A percentile compares a stretch with the other conserved stretches of the same genome.
These are phyloP conservation scores for Saturnispora mendoncae DNA, from an alignment of 805 yeast genomes.

Conservation along the genomic window DNA sequence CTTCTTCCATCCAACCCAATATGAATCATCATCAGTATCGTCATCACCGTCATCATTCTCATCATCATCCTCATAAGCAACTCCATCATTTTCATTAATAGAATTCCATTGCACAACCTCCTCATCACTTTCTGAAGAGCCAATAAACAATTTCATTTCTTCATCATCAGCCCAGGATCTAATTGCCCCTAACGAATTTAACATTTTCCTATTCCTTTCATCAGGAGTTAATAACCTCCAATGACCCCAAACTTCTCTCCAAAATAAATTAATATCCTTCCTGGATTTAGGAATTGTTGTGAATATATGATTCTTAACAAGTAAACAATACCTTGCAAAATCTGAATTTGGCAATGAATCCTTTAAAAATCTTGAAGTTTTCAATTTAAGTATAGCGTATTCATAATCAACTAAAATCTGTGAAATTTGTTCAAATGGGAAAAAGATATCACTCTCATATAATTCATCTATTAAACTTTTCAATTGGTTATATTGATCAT, in stretches of 20 bases:
- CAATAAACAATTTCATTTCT: constrained; percentile 19
- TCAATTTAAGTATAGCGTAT: constrained; percentile 3
- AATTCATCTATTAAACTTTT: constrained; percentile 8
- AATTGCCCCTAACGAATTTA: constrained; percentile 12
- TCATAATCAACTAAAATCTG: constrained; percentile 8
- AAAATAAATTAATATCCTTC: constrained; percentile 19
- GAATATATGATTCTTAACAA: constrained; percentile 16
- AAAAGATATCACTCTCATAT: background rate
- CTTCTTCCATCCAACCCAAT: constrained; percentile 1
- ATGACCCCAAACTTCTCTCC: constrained; percentile 21
- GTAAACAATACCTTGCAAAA: constrained; percentile 24
- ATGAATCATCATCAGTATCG: background rate
- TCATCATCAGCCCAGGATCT: constrained; percentile 21
- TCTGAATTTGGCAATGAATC: constrained; percentile 22
- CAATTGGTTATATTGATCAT: constrained; percentile 10
- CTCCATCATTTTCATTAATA: background rate
- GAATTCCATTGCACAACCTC: constrained; percentile 12
- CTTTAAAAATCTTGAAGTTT: constrained; percentile 16
- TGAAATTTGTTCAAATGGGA: constrained; percentile 13
- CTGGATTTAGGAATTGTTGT: constrained; percentile 16
- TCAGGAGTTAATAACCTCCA: constrained; percentile 18
- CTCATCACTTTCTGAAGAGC: constrained; percentile 12
- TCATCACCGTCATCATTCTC: background rate
- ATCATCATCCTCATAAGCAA: background rate
- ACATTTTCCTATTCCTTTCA: constrained; percentile 15